Percentiles rank a stretch among this genome's conserved stretches.
Conservation (phyloP, 2,329 filamentous ascomycete species). For the Phyllosticta ampelicida region DNA sequence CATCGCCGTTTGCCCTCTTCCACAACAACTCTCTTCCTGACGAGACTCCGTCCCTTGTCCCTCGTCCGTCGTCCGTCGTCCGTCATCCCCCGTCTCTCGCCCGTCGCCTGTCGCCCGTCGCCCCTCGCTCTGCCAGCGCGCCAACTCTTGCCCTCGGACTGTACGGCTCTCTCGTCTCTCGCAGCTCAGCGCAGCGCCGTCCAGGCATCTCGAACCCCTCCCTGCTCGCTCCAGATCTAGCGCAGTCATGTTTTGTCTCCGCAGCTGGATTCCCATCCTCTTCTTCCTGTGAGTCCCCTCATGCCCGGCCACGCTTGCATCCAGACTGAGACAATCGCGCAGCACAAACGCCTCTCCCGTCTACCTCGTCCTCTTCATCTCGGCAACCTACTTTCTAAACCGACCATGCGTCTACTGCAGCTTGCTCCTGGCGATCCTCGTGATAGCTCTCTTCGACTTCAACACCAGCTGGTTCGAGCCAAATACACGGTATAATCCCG, state of each 20-base stretch:
- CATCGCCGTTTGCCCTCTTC: too few species aligned
- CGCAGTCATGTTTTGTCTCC: constrained; percentile 52
- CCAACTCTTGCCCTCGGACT: not conserved
- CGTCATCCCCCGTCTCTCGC: too few species aligned
- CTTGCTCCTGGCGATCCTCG: constrained; percentile 86
- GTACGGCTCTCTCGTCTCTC: not conserved
- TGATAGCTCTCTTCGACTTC: constrained; percentile 93
- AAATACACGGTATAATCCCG: constrained; percentile 18
- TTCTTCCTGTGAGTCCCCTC: constrained; percentile 40
- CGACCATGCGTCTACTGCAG: constrained; percentile 97
- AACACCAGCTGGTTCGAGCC: constrained; percentile 82
- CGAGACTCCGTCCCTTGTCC: not conserved
- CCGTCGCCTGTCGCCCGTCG: too few species aligned
- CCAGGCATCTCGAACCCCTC: not conserved
- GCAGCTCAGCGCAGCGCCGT: not conserved
- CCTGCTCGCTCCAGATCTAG: not conserved
- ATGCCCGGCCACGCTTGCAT: not conserved
- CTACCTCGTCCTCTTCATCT: constrained; percentile 47
- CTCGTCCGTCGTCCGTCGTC: not conserved
- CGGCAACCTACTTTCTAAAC: constrained; percentile 92
- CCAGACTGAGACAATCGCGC: constrained; percentile 15
- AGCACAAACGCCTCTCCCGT: constrained; percentile 39
- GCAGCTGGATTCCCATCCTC: constrained; percentile 44
- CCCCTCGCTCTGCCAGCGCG: not conserved
- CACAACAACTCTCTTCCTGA: too few species aligned